Evolutionary conservation across 352 stramenopile species (phyloP).

Genomic region (Globisporangium uncinulatum): DNA sequence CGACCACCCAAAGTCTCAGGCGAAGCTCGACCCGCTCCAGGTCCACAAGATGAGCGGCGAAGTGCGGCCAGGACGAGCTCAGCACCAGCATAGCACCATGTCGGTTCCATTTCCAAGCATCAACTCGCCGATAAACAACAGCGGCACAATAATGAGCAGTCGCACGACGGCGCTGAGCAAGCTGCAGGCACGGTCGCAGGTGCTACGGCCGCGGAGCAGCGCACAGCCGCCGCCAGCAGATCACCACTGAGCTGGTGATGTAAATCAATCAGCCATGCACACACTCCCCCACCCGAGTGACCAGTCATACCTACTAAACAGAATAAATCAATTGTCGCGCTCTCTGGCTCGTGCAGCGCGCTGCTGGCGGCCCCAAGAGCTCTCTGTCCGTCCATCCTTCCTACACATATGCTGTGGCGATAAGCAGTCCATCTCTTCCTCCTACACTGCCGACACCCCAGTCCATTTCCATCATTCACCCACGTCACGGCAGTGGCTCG

Average conservation of each 20-base stretch:
- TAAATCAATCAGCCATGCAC: neutral
- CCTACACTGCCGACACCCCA: neutral
- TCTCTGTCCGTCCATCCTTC: neutral
- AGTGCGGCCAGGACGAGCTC: slow-evolving; percentile 2
- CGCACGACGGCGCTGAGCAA: slow-evolving; percentile 21
- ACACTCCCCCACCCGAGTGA: neutral
- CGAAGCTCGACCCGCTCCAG: slow-evolving; percentile 57
- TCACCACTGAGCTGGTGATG: neutral
- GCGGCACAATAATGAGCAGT: slow-evolving; percentile 9
- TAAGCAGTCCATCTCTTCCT: slow-evolving; percentile 3
- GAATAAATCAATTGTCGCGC: slow-evolving; percentile 9
- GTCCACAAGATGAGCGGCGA: slow-evolving; percentile 34
- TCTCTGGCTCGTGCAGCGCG: neutral
- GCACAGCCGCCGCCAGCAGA: slow-evolving; percentile 3
- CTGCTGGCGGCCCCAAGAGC: neutral
- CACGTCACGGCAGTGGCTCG: slow-evolving; percentile 71
- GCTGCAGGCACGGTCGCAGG: slow-evolving; percentile 52
- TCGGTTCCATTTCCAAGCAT: neutral
- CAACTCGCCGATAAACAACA: slow-evolving; percentile 16
- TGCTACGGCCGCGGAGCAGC: slow-evolving; percentile 45
- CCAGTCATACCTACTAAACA: neutral
- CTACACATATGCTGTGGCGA: too few species aligned
- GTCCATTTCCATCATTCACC: neutral
- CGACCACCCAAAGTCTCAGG: slow-evolving; percentile 43
- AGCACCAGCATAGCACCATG: neutral